These are phyloP conservation scores for Cercospora zeina DNA, from an alignment of 2,329 filamentous ascomycete species.

Conservation along the genomic window DNA sequence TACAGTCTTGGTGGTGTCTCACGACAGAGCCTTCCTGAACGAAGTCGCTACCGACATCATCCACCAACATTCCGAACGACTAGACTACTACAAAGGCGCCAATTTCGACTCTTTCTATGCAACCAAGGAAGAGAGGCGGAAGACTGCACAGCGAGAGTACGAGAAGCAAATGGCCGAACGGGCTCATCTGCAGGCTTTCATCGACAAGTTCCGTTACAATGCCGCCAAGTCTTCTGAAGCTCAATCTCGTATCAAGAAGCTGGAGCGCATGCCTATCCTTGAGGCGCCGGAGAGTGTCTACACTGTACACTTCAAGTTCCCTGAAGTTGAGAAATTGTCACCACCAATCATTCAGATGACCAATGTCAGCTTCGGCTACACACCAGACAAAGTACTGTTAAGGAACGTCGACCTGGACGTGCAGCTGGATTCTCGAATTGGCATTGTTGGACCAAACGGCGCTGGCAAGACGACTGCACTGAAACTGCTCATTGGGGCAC, in stretches of 20 bases:
- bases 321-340: constrained; percentile 94
- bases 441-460: constrained; percentile 98
- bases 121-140: constrained; percentile 93
- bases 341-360: constrained; percentile 98
- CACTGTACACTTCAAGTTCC: constrained; percentile 94
- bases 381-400: constrained; percentile 73
- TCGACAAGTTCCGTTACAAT: constrained; percentile 99
- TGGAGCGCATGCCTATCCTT: constrained; percentile 93
- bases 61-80: constrained; percentile 92
- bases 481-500: constrained; percentile 89
- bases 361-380: constrained; percentile 87
- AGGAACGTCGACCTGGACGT: constrained; percentile 91
- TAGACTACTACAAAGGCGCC: constrained; percentile 97
- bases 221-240: constrained; percentile 98
- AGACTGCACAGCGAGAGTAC: constrained; percentile 95
- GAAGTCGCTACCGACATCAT: constrained; percentile 99
- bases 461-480: constrained; percentile 98
- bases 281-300: constrained; percentile 91
- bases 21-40: constrained; percentile 98
- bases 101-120: constrained; percentile 98
- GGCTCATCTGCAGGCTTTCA: constrained; percentile 93
- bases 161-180: constrained; percentile 96
- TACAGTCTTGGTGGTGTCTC: constrained; percentile 92
- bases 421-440: constrained; percentile 95
- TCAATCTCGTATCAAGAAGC: constrained; percentile 97